Evolutionary conservation across 1,284 basidiomycete species (phyloP), one percentile per base, ranked within the genome.

Genomic region (Sporisorium sorghi): DNA sequence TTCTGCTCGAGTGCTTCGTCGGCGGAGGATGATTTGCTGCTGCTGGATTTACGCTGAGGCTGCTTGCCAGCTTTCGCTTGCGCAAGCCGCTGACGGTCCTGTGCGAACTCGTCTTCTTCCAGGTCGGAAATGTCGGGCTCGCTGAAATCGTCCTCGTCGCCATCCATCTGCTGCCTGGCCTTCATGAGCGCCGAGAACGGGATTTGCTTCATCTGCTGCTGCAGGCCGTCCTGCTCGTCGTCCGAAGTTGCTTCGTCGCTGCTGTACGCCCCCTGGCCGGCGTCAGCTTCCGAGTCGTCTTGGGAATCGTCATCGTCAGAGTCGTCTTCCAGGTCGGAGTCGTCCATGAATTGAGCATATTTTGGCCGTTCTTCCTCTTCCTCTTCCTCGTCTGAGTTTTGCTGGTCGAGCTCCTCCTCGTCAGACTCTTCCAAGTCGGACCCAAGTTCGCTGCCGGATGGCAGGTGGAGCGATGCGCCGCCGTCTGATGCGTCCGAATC

Each of bases 161-260:
- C 70, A 11, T 67, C 61, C 48, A 54, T 56, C 71, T 66, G 71
- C 23, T 63, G 56, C 7, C 52, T 89, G 3, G 91, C 91, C 72
- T 88, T 89, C 12, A 90, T 87, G 28, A 93, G 86, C 11, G 90
- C 87, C 19, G 79, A 77, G 44, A 85, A 83, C 5, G 83, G 81
- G 26, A 84, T 59, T 33, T 66, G 32, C 42, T 64, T 70, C 67
- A 74, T 70, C 53, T 74, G 71, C 32, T 68, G 57, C 35, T 58
- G 39, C 0, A 68, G 42, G 19, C 37, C 57, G 19, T 61, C 55
- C n/a, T 61, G 54, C 17, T 65, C 61, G 19, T 51, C 52, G 19
- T 52, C 61, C 8, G 61, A 57, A 0, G 17, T 30, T 14, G 40
- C 50, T 9, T 68, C 47, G 76, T 32, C 76, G 79, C 62, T 65